phyloP scores from a whole-genome alignment of 83 land plant species.

The Picea abies region DNA sequence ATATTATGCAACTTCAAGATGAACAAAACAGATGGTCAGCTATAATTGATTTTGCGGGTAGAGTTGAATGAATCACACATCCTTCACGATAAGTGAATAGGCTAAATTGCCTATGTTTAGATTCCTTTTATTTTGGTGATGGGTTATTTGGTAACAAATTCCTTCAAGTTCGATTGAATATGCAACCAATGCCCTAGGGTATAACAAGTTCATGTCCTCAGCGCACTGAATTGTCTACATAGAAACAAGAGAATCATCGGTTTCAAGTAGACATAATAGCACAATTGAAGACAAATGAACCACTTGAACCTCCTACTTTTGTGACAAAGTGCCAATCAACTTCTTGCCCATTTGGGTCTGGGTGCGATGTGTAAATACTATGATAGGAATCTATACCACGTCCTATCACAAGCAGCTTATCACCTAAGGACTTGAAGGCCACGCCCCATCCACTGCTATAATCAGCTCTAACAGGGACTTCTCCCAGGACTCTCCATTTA shows the following conservation, averaged over 20 bases:
- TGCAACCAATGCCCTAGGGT: neutral
- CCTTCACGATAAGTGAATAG: neutral
- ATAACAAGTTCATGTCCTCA: neutral
- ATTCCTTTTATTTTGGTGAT: neutral
- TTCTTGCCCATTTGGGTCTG: neutral
- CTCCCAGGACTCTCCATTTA: conserved; percentile 49
- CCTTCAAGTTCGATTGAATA: neutral
- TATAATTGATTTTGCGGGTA: neutral
- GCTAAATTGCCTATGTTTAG: neutral
- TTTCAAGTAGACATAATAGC: conserved; percentile 21
- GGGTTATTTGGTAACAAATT: neutral
- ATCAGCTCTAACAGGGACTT: conserved; percentile 50
- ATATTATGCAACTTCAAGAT: neutral
- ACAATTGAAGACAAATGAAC: conserved; percentile 29
- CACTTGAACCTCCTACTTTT: neutral
- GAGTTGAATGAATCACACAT: neutral
- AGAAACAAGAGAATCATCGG: neutral
- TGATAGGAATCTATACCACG: neutral
- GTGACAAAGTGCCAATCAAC: conserved; percentile 14
- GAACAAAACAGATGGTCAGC: conserved; percentile 2
- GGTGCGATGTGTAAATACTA: conserved; percentile 10
- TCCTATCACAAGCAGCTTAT: conserved; percentile 40
- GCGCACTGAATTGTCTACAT: neutral
- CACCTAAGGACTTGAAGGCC: conserved; percentile 58
- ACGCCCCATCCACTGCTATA: conserved; percentile 57